Evolutionary conservation across 2,329 filamentous ascomycete species (phyloP).

Genomic region (Diaporthe citri): DNA sequence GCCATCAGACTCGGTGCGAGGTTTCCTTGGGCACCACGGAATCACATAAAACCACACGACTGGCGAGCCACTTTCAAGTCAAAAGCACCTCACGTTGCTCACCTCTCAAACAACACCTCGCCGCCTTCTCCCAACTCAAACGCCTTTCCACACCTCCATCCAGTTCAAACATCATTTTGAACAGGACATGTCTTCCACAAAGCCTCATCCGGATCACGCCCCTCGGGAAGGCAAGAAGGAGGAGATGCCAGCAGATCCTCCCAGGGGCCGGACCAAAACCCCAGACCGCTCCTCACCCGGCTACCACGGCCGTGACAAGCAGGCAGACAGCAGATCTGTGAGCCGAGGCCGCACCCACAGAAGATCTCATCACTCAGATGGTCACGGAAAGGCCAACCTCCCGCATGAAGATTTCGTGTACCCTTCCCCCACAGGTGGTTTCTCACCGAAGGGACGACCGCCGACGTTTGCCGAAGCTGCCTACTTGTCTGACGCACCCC

Average conservation of each 20-base stretch:
- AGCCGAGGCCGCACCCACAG: neutral
- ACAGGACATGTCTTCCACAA: neutral
- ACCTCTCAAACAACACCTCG: neutral
- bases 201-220: no score
- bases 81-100: neutral
- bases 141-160: neutral
- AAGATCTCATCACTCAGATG: neutral
- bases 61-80: neutral
- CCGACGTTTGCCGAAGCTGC: neutral
- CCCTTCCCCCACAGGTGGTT: neutral
- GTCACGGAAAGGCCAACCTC: no score
- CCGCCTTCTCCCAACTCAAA: no score
- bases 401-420: neutral
- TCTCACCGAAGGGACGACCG: neutral
- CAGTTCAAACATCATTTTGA: neutral
- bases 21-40: neutral
- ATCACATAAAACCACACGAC: neutral
- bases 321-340: neutral
- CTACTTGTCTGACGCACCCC: neutral
- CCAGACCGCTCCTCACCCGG: neutral
- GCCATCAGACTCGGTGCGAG: neutral
- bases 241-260: neutral
- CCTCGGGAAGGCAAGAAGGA: neutral
- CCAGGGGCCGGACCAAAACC: neutral
- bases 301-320: no score